A percentile compares a stretch with the other conserved stretches of the same genome.
Conservation (phyloP, 805 yeast species). For the Zygosaccharomyces pseudorouxii region DNA sequence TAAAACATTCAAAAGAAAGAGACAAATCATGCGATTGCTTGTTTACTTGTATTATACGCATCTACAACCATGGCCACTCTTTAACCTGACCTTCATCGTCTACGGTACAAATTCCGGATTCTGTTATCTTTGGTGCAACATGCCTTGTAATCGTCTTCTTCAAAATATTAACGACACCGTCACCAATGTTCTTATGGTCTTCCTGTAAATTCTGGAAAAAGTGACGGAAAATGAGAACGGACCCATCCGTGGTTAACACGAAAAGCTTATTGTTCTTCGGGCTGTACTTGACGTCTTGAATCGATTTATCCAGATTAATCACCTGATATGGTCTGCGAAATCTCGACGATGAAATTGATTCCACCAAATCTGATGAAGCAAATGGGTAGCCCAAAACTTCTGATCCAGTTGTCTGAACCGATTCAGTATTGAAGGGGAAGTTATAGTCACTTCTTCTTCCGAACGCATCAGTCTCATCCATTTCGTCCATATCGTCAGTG, state of each 20-base stretch:
- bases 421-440: neutral
- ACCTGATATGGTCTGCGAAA: conserved; percentile 11
- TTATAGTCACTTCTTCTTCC: neutral
- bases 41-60: neutral
- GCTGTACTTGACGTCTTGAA: conserved; percentile 16
- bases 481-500: conserved; percentile 11
- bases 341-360: neutral
- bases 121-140: conserved; percentile 3
- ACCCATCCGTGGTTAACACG: conserved; percentile 14
- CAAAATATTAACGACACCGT: neutral
- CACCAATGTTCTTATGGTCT: neutral
- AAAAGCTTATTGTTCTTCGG: conserved; percentile 5
- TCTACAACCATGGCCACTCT: conserved; percentile 3
- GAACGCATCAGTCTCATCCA: conserved; percentile 16
- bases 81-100: neutral
- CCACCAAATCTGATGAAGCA: neutral
- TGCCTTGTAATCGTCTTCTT: neutral
- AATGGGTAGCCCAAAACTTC: neutral
- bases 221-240: conserved; percentile 11
- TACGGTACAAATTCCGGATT: neutral
- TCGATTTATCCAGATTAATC: conserved; percentile 11
- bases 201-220: neutral
- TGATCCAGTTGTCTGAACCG: neutral
- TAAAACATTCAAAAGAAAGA: too few relatives aligned
- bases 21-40: too few relatives aligned